Conservation (phyloP, 768 basidiomycete genomes). For the Cystobasidium ongulense region DNA sequence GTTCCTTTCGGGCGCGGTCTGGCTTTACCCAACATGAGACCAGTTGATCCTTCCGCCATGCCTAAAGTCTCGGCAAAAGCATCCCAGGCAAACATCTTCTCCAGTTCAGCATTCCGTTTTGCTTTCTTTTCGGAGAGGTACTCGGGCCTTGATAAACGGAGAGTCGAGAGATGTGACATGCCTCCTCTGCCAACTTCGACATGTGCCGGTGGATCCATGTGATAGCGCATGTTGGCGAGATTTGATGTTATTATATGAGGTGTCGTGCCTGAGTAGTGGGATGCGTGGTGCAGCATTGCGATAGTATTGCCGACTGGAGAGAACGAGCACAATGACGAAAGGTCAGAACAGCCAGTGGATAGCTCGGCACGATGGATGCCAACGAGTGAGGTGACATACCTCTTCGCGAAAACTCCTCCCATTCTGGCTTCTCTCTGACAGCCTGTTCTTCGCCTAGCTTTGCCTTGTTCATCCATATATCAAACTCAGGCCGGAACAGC, state of each 20-base stretch:
- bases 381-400: not conserved
- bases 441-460: not conserved
- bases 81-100: conserved; percentile 23
- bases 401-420: conserved; percentile 22
- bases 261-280: not conserved
- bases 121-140: not conserved
- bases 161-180: not conserved
- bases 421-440: not conserved
- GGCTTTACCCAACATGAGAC: conserved; percentile 15
- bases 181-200: not conserved
- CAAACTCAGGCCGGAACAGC: conserved; percentile 30
- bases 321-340: not conserved
- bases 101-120: not conserved
- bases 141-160: not conserved
- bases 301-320: conserved; percentile 23
- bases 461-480: conserved; percentile 25
- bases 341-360: not conserved
- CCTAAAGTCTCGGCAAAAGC: conserved; percentile 11
- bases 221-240: conserved; percentile 23
- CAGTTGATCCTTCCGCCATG: conserved; percentile 21
- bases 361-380: not conserved
- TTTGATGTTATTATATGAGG: conserved; percentile 21
- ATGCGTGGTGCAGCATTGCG: conserved; percentile 8
- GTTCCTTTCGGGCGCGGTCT: conserved; percentile 4
- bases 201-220: conserved; percentile 21